A percentile compares a stretch with the other conserved stretches of the same genome.
Conservation (phyloP, 2,329 filamentous ascomycete species). For the Alternaria rosae region DNA sequence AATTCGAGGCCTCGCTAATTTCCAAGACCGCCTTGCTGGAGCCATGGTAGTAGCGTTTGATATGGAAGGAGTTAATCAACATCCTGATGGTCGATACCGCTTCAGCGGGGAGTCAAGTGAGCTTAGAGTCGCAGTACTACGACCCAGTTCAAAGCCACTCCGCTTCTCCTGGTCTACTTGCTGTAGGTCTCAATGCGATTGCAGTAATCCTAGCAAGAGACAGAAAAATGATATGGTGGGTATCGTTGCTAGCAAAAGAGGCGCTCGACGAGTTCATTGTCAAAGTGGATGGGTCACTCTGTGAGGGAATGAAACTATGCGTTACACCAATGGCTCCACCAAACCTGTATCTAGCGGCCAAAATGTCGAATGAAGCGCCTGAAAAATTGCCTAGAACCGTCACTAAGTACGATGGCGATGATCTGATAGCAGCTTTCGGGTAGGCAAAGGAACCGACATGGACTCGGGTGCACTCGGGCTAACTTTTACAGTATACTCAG, state of each 20-base stretch:
- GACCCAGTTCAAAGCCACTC: not conserved
- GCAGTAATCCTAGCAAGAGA: not conserved
- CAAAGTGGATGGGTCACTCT: not conserved
- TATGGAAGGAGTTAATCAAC: not conserved
- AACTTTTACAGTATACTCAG: not conserved
- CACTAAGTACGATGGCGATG: not conserved
- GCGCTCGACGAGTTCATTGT: not conserved
- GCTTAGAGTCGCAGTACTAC: not conserved
- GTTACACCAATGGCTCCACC: not conserved
- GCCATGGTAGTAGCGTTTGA: not conserved
- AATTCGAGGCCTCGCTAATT: not conserved
- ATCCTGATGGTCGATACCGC: not conserved
- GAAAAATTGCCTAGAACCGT: not conserved
- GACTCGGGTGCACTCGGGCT: not conserved
- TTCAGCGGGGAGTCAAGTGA: not conserved
- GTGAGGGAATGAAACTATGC: not conserved
- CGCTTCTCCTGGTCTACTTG: not conserved
- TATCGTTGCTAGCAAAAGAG: not conserved
- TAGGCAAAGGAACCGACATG: not conserved
- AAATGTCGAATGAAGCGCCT: not conserved
- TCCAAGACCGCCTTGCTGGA: not conserved
- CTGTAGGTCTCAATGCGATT: not conserved
- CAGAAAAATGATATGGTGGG: not conserved
- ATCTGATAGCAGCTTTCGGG: not conserved
- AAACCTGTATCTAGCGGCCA: not conserved